phyloP scores from a whole-genome alignment of 73 alveolate species.

The Blepharisma stoltei region DNA sequence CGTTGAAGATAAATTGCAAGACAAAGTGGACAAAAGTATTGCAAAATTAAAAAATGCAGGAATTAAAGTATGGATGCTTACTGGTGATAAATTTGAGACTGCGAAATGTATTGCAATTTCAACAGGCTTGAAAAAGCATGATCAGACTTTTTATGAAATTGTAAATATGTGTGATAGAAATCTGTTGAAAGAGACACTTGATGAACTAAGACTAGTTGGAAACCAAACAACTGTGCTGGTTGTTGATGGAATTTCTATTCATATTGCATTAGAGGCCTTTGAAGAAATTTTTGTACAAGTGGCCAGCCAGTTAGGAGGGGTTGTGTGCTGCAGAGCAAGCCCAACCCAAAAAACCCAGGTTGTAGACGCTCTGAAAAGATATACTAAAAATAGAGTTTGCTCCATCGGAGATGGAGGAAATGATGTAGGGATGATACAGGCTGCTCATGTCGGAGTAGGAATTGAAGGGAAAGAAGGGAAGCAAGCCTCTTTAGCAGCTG shows the following conservation, averaged over 20 bases:
- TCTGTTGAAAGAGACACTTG: neutral
- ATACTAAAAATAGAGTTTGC: constrained; percentile 68
- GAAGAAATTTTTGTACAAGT: constrained; percentile 37
- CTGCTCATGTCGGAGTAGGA: constrained; percentile 92
- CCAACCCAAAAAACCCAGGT: constrained; percentile 92
- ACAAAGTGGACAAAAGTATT: neutral
- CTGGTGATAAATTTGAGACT: constrained; percentile 19
- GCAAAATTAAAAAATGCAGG: constrained; percentile 13
- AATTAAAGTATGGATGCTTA: constrained; percentile 12
- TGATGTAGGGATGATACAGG: constrained; percentile 91
- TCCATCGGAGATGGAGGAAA: constrained; percentile 99
- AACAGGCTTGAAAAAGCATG: neutral
- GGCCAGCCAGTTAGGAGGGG: constrained; percentile 54
- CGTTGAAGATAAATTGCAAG: neutral
- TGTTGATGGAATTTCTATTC: constrained; percentile 49
- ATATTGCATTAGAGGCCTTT: neutral
- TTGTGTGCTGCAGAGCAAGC: constrained; percentile 87
- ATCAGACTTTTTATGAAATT: neutral
- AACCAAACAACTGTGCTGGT: constrained; percentile 34
- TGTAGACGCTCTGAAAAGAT: constrained; percentile 66
- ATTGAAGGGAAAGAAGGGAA: constrained; percentile 92
- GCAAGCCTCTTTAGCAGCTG: constrained; percentile 90
- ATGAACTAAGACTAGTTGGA: constrained; percentile 30
- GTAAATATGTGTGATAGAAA: no score
- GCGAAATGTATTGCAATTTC: neutral